Conservation (phyloP, 139 green algal species). For the Closterium sp. region DNA sequence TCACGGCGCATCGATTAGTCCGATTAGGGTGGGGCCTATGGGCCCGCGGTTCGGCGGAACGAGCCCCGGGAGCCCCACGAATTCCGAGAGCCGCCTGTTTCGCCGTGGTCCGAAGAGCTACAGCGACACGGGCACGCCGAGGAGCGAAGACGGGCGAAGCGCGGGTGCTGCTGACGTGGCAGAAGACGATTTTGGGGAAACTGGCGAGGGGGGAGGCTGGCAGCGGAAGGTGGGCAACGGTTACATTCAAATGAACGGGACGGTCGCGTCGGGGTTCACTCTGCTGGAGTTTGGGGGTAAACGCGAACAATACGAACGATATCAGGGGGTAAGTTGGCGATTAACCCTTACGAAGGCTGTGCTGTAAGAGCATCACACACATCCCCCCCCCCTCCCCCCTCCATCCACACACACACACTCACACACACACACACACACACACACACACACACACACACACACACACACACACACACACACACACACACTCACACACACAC, state of each 20-base stretch:
- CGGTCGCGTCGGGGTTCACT: not conserved
- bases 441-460: too few species aligned
- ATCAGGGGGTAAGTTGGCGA: not conserved
- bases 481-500: too few species aligned
- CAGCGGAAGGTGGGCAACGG: not conserved
- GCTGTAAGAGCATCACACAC: too few species aligned
- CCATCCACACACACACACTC: too few species aligned
- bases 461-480: too few species aligned
- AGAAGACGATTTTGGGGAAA: not conserved
- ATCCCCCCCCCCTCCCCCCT: too few species aligned
- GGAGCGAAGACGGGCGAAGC: not conserved
- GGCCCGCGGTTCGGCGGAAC: not conserved
- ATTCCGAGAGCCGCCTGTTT: not conserved
- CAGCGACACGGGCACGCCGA: not conserved
- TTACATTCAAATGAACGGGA: not conserved
- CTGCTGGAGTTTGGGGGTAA: not conserved
- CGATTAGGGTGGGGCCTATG: not conserved
- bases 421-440: too few species aligned
- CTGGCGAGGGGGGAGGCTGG: not conserved
- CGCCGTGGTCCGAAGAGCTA: not conserved
- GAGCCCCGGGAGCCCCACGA: not conserved
- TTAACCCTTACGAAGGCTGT: too few species aligned
- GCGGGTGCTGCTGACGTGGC: not conserved
- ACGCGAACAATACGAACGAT: not conserved
- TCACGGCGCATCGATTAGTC: not conserved